Evolutionary conservation across 208 protist genomes (phyloP).

Genomic region (Wallacemonas sp.): DNA sequence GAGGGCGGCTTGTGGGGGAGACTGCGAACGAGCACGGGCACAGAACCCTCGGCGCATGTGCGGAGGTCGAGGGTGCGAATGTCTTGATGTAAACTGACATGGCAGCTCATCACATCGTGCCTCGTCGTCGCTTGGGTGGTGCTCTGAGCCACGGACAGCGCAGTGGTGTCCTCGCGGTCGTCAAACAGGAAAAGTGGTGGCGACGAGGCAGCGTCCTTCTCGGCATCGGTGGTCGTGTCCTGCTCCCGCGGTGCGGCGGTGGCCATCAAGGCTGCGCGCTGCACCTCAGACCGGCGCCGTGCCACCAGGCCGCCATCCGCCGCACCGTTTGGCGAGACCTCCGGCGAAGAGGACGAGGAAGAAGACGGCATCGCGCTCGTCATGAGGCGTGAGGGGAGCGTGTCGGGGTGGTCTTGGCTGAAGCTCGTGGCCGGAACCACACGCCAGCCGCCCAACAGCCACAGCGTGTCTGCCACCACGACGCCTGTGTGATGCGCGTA

Average conservation of each 20-base stretch:
- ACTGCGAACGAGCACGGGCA: background rate
- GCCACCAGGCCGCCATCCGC: background rate
- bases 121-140: no score
- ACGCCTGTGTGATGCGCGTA: conserved; percentile 29
- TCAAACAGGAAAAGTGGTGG: background rate
- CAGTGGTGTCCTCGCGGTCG: conserved; percentile 7
- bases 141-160: no score
- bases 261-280: background rate
- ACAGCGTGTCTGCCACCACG: conserved; percentile 19
- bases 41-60: background rate
- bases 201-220: background rate
- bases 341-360: background rate
- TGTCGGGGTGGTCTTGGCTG: background rate
- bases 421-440: background rate
- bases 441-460: conserved; percentile 31
- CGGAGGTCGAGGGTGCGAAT: conserved; percentile 3
- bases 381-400: background rate
- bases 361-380: background rate
- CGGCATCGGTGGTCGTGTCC: background rate
- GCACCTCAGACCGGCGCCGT: conserved; percentile 6
- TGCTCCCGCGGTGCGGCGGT: background rate
- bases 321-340: no score
- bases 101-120: background rate
- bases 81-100: background rate
- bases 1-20: background rate